Percentiles rank a stretch among this genome's conserved stretches.
phyloP scores from a whole-genome alignment of 2,329 filamentous ascomycete species.

The Aspergillus calidoustus region DNA sequence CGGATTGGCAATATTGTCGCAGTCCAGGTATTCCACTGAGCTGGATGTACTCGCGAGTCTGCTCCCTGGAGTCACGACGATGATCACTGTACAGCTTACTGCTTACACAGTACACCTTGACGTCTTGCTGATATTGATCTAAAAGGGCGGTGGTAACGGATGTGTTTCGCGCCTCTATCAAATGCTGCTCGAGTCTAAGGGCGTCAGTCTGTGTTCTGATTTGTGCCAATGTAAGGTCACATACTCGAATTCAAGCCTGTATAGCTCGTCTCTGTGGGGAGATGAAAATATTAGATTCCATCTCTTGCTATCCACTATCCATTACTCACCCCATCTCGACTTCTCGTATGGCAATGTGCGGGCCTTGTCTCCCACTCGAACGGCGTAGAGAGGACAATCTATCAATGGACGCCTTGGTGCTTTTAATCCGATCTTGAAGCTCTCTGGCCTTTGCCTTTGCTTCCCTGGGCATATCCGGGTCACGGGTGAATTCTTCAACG shows the following conservation, averaged over 20 bases:
- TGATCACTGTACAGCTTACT: constrained; percentile 23
- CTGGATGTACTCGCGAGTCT: constrained; percentile 18
- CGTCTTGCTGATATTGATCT: background rate
- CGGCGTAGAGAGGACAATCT: background rate
- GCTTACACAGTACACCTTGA: constrained; percentile 28
- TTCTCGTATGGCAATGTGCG: background rate
- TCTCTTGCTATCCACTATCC: background rate
- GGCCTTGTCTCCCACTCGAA: background rate
- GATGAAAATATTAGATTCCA: background rate
- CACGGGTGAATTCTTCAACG: constrained; percentile 17
- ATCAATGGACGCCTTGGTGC: background rate
- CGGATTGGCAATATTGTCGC: constrained; percentile 27
- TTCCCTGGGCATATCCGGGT: background rate
- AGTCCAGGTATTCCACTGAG: constrained; percentile 29
- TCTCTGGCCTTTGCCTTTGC: background rate
- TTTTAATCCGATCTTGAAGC: constrained; percentile 6
- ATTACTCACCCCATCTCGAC: background rate
- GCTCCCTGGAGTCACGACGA: background rate
- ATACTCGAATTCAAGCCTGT: background rate
- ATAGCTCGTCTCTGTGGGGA: constrained; percentile 4
- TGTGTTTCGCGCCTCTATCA: constrained; percentile 17
- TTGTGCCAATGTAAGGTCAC: background rate
- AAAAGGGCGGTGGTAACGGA: constrained; percentile 2
- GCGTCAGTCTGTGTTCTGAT: background rate
- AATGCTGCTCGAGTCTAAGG: constrained; percentile 4